Evolutionary conservation across 1,139 yeast genomes (phyloP).

Genomic region (Candida freyschussii): DNA sequence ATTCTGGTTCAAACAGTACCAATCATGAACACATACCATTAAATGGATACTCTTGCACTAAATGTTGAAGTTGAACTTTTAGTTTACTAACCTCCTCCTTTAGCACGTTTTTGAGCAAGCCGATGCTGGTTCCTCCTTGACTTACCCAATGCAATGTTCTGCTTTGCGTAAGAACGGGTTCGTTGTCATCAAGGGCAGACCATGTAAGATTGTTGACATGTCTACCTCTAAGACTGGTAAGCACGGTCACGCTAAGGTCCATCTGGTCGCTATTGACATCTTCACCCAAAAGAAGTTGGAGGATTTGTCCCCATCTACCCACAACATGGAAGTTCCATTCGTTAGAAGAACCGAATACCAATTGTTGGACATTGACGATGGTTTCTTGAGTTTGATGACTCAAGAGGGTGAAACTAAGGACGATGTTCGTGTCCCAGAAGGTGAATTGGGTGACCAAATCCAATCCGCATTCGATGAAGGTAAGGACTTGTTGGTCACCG

Average conservation of each 20-base stretch:
- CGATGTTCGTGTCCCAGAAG: constrained; percentile 97
- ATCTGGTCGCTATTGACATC: constrained; percentile 96
- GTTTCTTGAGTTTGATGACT: constrained; percentile 96
- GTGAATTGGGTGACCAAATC: constrained; percentile 91
- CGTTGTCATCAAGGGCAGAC: constrained; percentile 98
- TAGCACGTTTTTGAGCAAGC: constrained; percentile 96
- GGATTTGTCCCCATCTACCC: constrained; percentile 99
- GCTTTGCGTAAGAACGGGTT: constrained; percentile 99
- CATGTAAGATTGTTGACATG: constrained; percentile 99
- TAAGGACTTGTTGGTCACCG: constrained; percentile 93
- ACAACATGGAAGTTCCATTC: constrained; percentile 99
- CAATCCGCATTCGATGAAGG: constrained; percentile 95
- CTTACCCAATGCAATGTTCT: constrained; percentile 99
- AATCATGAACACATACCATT: no score
- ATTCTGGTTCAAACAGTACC: no score
- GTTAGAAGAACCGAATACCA: constrained; percentile 94
- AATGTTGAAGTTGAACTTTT: no score
- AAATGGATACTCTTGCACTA: no score
- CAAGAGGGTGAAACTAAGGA: constrained; percentile 98
- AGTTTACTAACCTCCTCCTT: constrained; percentile 3
- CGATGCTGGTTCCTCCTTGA: constrained; percentile 98
- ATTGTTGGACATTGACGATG: constrained; percentile 97
- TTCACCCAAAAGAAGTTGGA: constrained; percentile 99
- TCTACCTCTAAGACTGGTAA: constrained; percentile 99
- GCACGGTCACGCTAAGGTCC: constrained; percentile 99